Evolutionary conservation across 495 filamentous ascomycete species (phyloP).

Genomic region (Entonaema liquescens): DNA sequence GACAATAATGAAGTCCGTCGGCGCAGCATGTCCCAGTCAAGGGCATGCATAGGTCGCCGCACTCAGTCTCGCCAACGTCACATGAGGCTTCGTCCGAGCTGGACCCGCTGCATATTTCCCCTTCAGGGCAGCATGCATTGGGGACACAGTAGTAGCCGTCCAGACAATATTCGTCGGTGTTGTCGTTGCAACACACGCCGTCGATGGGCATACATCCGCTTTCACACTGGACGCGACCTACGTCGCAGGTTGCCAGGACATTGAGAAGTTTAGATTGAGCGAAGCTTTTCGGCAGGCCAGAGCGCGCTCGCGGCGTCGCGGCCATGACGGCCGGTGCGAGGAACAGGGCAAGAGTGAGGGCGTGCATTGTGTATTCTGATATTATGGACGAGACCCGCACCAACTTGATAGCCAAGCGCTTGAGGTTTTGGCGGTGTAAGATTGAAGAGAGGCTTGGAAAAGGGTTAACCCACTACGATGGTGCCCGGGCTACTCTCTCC

Average conservation of each 20-base stretch:
- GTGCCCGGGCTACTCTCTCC: constrained; percentile 3
- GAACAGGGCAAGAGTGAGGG: constrained; percentile 27
- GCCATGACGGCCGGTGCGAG: constrained; percentile 28
- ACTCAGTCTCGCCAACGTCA: constrained; percentile 16
- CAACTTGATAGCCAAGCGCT: constrained; percentile 1
- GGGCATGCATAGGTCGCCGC: constrained; percentile 39
- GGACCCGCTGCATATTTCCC: constrained; percentile 30
- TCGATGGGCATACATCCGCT: constrained; percentile 28
- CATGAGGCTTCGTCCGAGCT: constrained; percentile 12
- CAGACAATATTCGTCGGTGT: constrained; percentile 37
- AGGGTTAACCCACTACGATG: neutral
- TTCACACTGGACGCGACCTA: constrained; percentile 24
- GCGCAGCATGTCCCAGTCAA: constrained; percentile 35
- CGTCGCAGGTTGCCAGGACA: constrained; percentile 21
- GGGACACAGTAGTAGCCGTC: constrained; percentile 41
- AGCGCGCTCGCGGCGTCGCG: constrained; percentile 22
- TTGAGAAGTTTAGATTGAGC: constrained; percentile 29
- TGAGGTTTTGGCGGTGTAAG: neutral
- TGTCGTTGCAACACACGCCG: constrained; percentile 37
- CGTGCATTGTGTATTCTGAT: constrained; percentile 24
- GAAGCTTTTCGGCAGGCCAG: constrained; percentile 29
- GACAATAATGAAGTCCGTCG: constrained; percentile 31
- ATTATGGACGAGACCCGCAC: neutral
- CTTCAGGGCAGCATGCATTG: constrained; percentile 35
- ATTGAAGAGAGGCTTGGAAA: neutral